These are phyloP conservation scores for Wilcoxina mikolae DNA, from an alignment of 495 filamentous ascomycete genomes.

Conservation along the genomic window DNA sequence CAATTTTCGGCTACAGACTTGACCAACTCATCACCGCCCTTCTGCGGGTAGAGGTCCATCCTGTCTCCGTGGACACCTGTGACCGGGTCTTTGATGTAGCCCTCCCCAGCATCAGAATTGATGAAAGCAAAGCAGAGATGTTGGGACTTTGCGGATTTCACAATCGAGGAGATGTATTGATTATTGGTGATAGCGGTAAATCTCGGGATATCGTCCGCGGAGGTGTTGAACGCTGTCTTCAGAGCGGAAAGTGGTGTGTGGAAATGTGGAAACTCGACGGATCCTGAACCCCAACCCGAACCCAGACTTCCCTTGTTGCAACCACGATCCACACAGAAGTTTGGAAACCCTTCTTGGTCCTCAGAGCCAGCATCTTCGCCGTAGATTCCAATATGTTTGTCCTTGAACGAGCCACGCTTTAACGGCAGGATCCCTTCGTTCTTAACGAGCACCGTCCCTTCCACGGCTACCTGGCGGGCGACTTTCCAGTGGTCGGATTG, in stretches of 20 bases:
- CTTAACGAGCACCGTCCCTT: slow-evolving; percentile 64
- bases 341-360: slow-evolving; percentile 43
- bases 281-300: slow-evolving; percentile 80
- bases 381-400: slow-evolving; percentile 56
- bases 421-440: slow-evolving; percentile 25
- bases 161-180: slow-evolving; percentile 9
- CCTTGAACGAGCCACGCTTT: slow-evolving; percentile 27
- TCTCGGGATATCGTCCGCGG: slow-evolving; percentile 10
- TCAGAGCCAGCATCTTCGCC: slow-evolving; percentile 67
- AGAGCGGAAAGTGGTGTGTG: slow-evolving; percentile 11
- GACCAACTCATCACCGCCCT: slow-evolving; percentile 61
- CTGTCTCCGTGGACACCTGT: slow-evolving; percentile 62
- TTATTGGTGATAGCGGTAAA: slow-evolving; percentile 20
- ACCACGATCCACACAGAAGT: slow-evolving; percentile 57
- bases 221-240: slow-evolving; percentile 16
- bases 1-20: slow-evolving; percentile 56
- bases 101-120: slow-evolving; percentile 47
- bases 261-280: slow-evolving; percentile 76
- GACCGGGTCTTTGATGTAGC: slow-evolving; percentile 39
- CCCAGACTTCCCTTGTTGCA: slow-evolving; percentile 77
- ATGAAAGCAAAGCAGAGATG: slow-evolving; percentile 44
- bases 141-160: slow-evolving; percentile 11
- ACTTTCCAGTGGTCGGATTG: slow-evolving; percentile 52
- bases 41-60: slow-evolving; percentile 64
- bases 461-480: slow-evolving; percentile 58